phyloP scores from a whole-genome alignment of 495 filamentous ascomycete genomes.

The Filosporella fistucella region DNA sequence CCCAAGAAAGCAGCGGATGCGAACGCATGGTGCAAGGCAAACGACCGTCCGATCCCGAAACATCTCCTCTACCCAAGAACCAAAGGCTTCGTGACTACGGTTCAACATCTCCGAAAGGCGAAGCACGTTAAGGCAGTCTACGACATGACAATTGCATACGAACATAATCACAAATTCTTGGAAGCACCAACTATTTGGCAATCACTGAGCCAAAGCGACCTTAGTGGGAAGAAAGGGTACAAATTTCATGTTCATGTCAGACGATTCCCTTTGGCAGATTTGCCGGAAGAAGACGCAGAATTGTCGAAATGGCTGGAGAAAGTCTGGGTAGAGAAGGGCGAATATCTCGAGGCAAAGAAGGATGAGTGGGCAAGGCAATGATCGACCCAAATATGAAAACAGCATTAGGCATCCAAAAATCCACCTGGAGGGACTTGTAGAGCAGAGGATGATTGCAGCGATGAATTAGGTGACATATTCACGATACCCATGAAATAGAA shows the following conservation, averaged over 20 bases:
- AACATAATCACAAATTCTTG: slow-evolving; percentile 38
- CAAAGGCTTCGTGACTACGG: slow-evolving; percentile 51
- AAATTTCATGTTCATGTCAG: slow-evolving; percentile 48
- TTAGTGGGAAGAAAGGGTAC: slow-evolving; percentile 34
- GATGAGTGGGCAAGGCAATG: slow-evolving; percentile 19
- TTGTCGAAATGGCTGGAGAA: slow-evolving; percentile 49
- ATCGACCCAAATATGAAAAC: neutral
- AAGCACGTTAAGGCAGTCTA: slow-evolving; percentile 52
- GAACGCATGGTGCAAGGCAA: slow-evolving; percentile 39
- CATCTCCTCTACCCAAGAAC: slow-evolving; percentile 52
- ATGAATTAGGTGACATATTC: neutral
- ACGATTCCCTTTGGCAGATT: slow-evolving; percentile 37
- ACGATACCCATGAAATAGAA: no score
- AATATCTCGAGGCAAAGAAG: slow-evolving; percentile 39
- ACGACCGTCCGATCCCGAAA: slow-evolving; percentile 40
- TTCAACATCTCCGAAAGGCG: slow-evolving; percentile 44
- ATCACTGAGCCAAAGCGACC: slow-evolving; percentile 32
- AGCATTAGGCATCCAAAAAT: neutral
- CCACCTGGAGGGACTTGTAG: neutral
- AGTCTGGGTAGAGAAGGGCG: slow-evolving; percentile 49
- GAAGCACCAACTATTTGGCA: slow-evolving; percentile 47
- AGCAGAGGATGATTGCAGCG: neutral
- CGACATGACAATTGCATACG: slow-evolving; percentile 54
- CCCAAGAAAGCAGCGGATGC: slow-evolving; percentile 44
- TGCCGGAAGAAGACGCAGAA: slow-evolving; percentile 38